These are phyloP conservation scores for Gossypium raimondii DNA, from an alignment of 345 rosid genomes.

Conservation along the genomic window DNA sequence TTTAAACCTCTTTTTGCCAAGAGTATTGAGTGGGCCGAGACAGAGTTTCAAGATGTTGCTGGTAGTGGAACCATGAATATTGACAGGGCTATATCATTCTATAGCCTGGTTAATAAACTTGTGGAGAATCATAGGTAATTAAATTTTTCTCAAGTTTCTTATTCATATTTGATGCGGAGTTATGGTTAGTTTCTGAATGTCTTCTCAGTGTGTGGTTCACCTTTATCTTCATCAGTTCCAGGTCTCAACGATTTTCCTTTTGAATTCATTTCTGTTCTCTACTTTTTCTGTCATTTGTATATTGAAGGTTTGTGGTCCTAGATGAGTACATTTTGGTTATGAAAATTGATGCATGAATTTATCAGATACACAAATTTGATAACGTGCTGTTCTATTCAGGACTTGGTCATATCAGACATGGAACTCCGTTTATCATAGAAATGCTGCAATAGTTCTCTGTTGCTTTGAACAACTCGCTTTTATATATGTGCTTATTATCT, in stretches of 20 bases:
- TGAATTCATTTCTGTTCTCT: background rate
- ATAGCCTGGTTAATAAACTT: constrained; percentile 68
- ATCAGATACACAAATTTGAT: background rate
- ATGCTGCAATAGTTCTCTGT: constrained; percentile 2
- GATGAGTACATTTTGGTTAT: background rate
- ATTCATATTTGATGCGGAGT: background rate
- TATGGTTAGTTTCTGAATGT: background rate
- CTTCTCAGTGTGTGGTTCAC: background rate
- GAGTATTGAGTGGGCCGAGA: constrained; percentile 84
- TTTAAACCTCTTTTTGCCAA: constrained; percentile 84
- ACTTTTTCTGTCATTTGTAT: background rate
- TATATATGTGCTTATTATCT: background rate
- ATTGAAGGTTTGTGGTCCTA: background rate
- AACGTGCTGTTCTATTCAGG: background rate
- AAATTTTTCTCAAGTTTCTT: background rate
- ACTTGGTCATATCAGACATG: background rate
- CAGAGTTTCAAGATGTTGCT: constrained; percentile 43
- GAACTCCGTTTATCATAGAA: background rate
- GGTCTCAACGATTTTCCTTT: background rate
- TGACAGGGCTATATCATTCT: constrained; percentile 72
- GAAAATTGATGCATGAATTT: background rate
- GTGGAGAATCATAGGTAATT: constrained; percentile 81
- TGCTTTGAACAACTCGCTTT: background rate
- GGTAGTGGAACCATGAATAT: constrained; percentile 34
- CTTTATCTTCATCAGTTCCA: background rate